These are phyloP conservation scores for Cystofilobasidium ferigula DNA, from an alignment of 768 basidiomycete species.

Conservation along the genomic window DNA sequence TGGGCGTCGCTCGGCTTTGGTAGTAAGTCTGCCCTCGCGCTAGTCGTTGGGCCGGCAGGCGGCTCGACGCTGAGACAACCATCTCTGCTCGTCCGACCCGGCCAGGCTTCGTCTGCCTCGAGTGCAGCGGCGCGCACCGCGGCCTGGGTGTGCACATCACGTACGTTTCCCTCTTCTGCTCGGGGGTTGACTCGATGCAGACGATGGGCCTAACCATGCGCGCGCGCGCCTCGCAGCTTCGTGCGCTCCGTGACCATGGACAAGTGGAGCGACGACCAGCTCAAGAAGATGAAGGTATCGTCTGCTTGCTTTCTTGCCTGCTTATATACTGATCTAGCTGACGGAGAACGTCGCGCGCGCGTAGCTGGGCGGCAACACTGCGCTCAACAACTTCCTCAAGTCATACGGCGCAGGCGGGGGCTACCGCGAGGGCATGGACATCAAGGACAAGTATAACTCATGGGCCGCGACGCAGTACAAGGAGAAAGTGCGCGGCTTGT, in stretches of 20 bases:
- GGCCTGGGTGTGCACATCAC: slow-evolving; percentile 91
- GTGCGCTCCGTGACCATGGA: slow-evolving; percentile 93
- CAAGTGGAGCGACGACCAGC: slow-evolving; percentile 81
- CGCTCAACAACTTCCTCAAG: slow-evolving; percentile 66
- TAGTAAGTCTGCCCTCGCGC: slow-evolving; percentile 35
- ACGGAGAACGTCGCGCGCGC: slow-evolving; percentile 11
- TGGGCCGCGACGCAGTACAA: slow-evolving; percentile 93
- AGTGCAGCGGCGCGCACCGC: slow-evolving; percentile 55
- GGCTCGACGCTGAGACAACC: not conserved
- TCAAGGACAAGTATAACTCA: slow-evolving; percentile 55
- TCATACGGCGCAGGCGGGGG: slow-evolving; percentile 38
- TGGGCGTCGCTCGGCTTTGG: slow-evolving; percentile 58
- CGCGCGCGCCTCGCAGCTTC: slow-evolving; percentile 41
- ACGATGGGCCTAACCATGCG: not conserved
- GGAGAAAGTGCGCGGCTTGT: slow-evolving; percentile 57
- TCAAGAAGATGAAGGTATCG: slow-evolving; percentile 62
- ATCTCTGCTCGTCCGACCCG: not conserved
- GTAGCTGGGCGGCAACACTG: slow-evolving; percentile 77
- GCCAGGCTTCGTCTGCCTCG: slow-evolving; percentile 62
- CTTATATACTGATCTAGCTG: not conserved
- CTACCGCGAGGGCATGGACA: slow-evolving; percentile 31
- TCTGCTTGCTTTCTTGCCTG: not conserved
- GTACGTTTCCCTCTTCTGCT: slow-evolving; percentile 35
- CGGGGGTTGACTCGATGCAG: slow-evolving; percentile 10
- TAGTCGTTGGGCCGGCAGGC: no score